Percentiles rank a stretch among this genome's conserved stretches.
phyloP scores from a whole-genome alignment of 2,329 filamentous ascomycete species.

The Cytospora chrysosperma region DNA sequence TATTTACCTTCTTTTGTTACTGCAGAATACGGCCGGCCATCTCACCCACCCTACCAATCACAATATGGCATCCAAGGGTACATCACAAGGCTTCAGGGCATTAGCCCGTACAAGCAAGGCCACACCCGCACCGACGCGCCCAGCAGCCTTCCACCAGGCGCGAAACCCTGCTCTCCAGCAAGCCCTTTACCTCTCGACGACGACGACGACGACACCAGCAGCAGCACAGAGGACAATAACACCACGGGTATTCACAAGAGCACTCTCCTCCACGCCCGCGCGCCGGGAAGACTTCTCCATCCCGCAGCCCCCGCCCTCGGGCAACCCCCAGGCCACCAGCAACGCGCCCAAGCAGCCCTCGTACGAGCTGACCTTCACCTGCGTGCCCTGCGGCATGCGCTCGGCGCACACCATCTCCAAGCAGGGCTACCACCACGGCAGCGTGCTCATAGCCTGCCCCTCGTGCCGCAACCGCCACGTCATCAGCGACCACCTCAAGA shows the following conservation, averaged over 20 bases:
- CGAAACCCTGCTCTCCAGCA: background rate
- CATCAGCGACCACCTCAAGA: slow-evolving; percentile 82
- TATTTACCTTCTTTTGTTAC: background rate
- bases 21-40: background rate
- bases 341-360: slow-evolving; percentile 52
- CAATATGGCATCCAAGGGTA: slow-evolving; percentile 13
- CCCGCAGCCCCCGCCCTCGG: slow-evolving; percentile 27
- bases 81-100: slow-evolving; percentile 1
- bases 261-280: slow-evolving; percentile 23
- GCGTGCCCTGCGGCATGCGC: slow-evolving; percentile 76
- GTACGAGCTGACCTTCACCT: slow-evolving; percentile 91
- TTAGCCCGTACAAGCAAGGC: background rate
- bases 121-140: background rate
- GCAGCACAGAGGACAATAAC: background rate
- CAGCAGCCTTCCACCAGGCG: background rate
- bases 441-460: slow-evolving; percentile 85
- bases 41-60: background rate
- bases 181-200: background rate
- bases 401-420: slow-evolving; percentile 88
- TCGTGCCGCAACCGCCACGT: slow-evolving; percentile 83
- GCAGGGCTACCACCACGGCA: slow-evolving; percentile 91
- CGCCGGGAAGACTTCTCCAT: slow-evolving; percentile 29
- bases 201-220: no score
- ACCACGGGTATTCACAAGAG: background rate
- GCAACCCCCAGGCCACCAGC: slow-evolving; percentile 29